Percentiles rank a stretch among this genome's conserved stretches.
These are phyloP conservation scores for Entamoeba invadens DNA, from an alignment of 208 protist genomes.

Conservation along the genomic window DNA sequence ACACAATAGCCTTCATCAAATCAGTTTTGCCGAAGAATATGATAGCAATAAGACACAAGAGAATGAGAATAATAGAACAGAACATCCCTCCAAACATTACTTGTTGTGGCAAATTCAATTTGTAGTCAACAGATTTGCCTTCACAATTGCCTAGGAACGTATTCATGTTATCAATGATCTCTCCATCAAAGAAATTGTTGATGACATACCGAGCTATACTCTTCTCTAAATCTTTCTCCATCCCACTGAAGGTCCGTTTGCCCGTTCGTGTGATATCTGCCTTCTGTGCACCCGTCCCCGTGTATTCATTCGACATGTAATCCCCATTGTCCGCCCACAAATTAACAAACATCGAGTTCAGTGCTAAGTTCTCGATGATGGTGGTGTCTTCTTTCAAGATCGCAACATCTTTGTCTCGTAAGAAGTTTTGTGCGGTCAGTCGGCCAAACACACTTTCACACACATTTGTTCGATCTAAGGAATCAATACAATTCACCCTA, in stretches of 20 bases:
- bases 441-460: constrained; percentile 11
- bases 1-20: neutral
- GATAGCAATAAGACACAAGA: neutral
- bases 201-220: constrained; percentile 8
- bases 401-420: neutral
- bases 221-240: constrained; percentile 8
- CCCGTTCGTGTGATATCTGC: constrained; percentile 20
- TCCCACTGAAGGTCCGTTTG: constrained; percentile 23
- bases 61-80: neutral
- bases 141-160: constrained; percentile 7
- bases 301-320: constrained; percentile 8
- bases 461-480: constrained; percentile 35
- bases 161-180: constrained; percentile 23
- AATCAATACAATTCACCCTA: constrained; percentile 39
- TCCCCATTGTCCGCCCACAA: constrained; percentile 33
- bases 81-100: neutral
- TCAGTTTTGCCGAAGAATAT: neutral
- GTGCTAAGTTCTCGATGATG: neutral
- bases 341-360: neutral
- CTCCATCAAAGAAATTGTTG: constrained; percentile 31
- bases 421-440: neutral
- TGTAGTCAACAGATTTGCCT: neutral
- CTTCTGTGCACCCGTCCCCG: constrained; percentile 28
- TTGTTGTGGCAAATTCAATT: neutral
- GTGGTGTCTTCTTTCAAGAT: neutral